These are phyloP conservation scores for Rhizopus sp. DNA, from an alignment of 371 early-diverging fungal genomes.

Conservation along the genomic window DNA sequence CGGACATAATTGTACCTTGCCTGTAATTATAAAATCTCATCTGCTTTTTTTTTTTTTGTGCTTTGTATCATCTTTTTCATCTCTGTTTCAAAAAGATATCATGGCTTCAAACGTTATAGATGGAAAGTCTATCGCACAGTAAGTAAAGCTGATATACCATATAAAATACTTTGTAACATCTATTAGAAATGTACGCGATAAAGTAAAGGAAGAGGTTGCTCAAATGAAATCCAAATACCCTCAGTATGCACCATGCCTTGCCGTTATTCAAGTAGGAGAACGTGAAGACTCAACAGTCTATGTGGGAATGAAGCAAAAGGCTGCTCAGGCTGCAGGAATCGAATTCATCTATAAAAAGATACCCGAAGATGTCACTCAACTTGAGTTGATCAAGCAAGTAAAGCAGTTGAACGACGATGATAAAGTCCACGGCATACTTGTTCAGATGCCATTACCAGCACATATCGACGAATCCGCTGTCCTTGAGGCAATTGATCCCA, in stretches of 20 bases:
- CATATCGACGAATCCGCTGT: slow-evolving; percentile 76
- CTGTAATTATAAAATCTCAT: neutral
- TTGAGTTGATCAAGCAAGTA: slow-evolving; percentile 57
- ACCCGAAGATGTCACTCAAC: slow-evolving; percentile 48
- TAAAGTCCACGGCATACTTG: slow-evolving; percentile 85
- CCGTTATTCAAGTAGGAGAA: slow-evolving; percentile 89
- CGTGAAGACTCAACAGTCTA: slow-evolving; percentile 91
- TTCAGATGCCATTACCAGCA: slow-evolving; percentile 95
- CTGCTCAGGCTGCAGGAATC: slow-evolving; percentile 75
- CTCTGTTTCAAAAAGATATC: slow-evolving; percentile 4
- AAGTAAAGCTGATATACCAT: slow-evolving; percentile 10
- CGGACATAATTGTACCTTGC: neutral
- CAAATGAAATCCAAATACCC: slow-evolving; percentile 62
- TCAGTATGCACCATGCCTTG: slow-evolving; percentile 77
- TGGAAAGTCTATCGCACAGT: slow-evolving; percentile 74
- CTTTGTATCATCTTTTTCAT: slow-evolving; percentile 1
- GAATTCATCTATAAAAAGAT: slow-evolving; percentile 42
- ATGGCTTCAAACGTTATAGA: slow-evolving; percentile 63
- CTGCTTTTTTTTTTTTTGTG: slow-evolving; percentile 8
- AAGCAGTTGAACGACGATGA: slow-evolving; percentile 75
- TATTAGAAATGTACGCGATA: slow-evolving; percentile 59
- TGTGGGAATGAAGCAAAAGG: slow-evolving; percentile 89
- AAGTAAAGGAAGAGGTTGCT: slow-evolving; percentile 63
- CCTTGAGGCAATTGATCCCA: slow-evolving; percentile 79
- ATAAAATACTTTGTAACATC: neutral